phyloP scores from a whole-genome alignment of 176 grass and related monocot genomes.

The Triticum aestivum region DNA sequence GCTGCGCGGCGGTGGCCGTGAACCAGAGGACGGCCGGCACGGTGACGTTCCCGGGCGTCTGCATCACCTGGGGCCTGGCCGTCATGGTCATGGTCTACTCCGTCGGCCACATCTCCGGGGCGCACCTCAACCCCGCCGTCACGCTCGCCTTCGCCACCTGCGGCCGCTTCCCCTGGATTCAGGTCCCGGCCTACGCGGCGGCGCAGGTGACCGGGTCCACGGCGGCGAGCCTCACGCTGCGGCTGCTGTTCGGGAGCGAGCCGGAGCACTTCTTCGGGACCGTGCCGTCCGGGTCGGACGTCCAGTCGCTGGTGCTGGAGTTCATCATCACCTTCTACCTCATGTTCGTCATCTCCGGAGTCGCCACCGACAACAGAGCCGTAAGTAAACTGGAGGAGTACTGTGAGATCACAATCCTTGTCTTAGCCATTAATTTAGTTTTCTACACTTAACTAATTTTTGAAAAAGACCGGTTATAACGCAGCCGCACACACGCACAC shows the following conservation, averaged over 20 bases:
- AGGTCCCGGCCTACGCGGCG: constrained; percentile 73
- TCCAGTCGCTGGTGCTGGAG: constrained; percentile 77
- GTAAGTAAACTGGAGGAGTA: constrained; percentile 30
- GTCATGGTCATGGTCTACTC: constrained; percentile 96
- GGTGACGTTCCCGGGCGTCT: constrained; percentile 86
- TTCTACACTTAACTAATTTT: too few species aligned
- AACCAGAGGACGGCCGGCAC: constrained; percentile 58
- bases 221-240: constrained; percentile 62
- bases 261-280: constrained; percentile 71
- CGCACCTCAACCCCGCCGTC: constrained; percentile 92
- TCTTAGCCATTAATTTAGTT: neutral
- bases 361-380: constrained; percentile 92
- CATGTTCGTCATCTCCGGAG: constrained; percentile 95
- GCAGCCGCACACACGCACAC: too few species aligned
- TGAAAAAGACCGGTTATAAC: too few species aligned
- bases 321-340: constrained; percentile 95
- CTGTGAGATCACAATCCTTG: too few species aligned
- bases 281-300: constrained; percentile 48
- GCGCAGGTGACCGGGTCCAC: constrained; percentile 59
- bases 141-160: constrained; percentile 82
- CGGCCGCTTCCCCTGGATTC: constrained; percentile 78
- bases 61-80: constrained; percentile 82
- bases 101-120: constrained; percentile 94
- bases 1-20: constrained; percentile 69
- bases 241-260: constrained; percentile 51